A percentile compares a stretch with the other conserved stretches of the same genome.
phyloP scores from a whole-genome alignment of 2,329 filamentous ascomycete genomes.

The Tympanopsis confertula region DNA sequence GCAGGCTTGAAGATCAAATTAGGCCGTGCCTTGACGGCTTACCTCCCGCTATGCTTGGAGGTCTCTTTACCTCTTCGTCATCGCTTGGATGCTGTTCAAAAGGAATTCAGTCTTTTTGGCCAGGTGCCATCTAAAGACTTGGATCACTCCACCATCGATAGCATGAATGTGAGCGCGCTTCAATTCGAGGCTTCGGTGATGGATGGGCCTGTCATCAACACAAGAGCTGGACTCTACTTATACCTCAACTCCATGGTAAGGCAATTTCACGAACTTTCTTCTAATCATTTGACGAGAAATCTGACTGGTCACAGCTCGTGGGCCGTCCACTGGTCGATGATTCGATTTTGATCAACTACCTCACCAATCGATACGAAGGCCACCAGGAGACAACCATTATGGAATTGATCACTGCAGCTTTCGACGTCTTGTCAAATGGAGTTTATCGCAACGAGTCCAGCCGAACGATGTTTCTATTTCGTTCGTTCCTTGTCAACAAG shows the following conservation, averaged over 20 bases:
- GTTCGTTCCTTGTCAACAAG: conserved; percentile 63
- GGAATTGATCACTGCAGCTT: conserved; percentile 54
- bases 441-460: conserved; percentile 47
- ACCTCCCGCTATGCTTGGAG: conserved; percentile 23
- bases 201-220: conserved; percentile 44
- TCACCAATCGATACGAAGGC: conserved; percentile 55
- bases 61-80: conserved; percentile 23
- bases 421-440: conserved; percentile 57
- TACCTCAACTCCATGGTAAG: conserved; percentile 51
- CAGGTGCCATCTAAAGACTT: conserved; percentile 26
- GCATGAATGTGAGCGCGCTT: conserved; percentile 25
- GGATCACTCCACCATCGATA: conserved; percentile 25
- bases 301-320: conserved; percentile 32
- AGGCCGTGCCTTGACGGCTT: conserved; percentile 22
- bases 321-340: conserved; percentile 58
- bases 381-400: conserved; percentile 48
- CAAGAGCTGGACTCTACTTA: conserved; percentile 51
- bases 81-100: conserved; percentile 23
- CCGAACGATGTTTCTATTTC: conserved; percentile 45
- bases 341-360: conserved; percentile 45
- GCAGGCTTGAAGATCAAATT: conserved; percentile 20
- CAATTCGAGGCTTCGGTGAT: conserved; percentile 27
- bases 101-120: conserved; percentile 24
- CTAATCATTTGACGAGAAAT: not conserved
- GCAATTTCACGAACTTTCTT: conserved; percentile 1